Percentiles rank a stretch among this genome's conserved stretches.
Evolutionary conservation across 2,329 filamentous ascomycete species (phyloP).

Genomic region (Neofusicoccum cordaticola): DNA sequence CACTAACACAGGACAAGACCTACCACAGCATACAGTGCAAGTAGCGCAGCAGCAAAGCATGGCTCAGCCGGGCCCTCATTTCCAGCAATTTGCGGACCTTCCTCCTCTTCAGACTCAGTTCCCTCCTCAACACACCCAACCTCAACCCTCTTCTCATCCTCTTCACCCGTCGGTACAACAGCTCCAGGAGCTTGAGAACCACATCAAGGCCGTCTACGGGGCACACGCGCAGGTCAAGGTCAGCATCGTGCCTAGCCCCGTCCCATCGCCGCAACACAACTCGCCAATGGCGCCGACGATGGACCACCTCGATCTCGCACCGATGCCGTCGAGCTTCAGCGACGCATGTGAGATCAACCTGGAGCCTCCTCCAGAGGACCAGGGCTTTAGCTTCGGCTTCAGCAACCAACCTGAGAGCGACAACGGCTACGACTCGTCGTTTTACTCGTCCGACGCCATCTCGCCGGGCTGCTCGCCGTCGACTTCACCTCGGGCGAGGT

Average conservation of each 20-base stretch:
- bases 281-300: constrained; percentile 33
- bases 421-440: constrained; percentile 48
- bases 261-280: constrained; percentile 43
- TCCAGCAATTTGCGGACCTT: constrained; percentile 27
- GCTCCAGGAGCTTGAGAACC: constrained; percentile 42
- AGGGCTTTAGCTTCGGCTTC: constrained; percentile 33
- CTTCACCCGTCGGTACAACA: constrained; percentile 39
- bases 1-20: constrained; percentile 59
- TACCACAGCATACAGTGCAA: constrained; percentile 75
- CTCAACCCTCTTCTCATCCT: constrained; percentile 31
- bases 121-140: constrained; percentile 27
- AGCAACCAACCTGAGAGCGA: constrained; percentile 41
- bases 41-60: constrained; percentile 86
- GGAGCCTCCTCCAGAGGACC: constrained; percentile 34
- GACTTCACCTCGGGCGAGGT: constrained; percentile 35
- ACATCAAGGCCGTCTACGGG: constrained; percentile 45
- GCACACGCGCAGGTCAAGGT: constrained; percentile 42
- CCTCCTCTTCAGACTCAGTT: constrained; percentile 6
- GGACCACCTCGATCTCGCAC: constrained; percentile 51
- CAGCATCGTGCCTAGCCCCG: constrained; percentile 55
- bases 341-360: constrained; percentile 49
- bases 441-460: constrained; percentile 51
- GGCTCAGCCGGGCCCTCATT: constrained; percentile 69
- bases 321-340: constrained; percentile 60
- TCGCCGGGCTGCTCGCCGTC: constrained; percentile 41